Base-by-base conservation (phyloP, 2,329 filamentous ascomycete genomes). In the Neophaeococcomyces aloes region DNA sequence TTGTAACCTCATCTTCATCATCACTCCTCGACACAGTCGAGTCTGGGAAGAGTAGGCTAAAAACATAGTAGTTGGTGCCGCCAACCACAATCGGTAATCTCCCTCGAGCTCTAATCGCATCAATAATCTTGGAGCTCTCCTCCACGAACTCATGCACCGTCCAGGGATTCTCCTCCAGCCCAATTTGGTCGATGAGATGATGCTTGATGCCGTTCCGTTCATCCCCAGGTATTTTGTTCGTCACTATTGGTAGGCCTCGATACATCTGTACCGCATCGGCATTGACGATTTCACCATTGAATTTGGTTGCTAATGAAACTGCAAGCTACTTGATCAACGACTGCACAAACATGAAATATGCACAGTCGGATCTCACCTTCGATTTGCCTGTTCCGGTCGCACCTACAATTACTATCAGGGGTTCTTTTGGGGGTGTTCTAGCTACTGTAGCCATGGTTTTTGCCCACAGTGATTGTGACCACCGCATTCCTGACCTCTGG, bases 201-300 rank as follows among this genome's bases (percentile, higher is more conserved):
- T 98, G 91, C 3, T 83, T 82, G 8, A 98, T 71, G 7, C 82
- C 85, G 48, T 81, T 75, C 56, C 79, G 80, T 60, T 96, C 89
- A 15, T 78, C 72, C 1, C 59, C 41, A 0, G 84, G 77, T 46
- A 96, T 83, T 61, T 96, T 94, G 63, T 98, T 98, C 19, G 91
- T 98, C 54, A 96, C 89, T 51, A 96, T 81, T 4, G 91, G 87
- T 33, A 98, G 69, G 2, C 91, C 91, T 42, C 76, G 75, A 62
- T 98, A 98, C 66, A 98, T 79, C 61, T 98, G 91, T 87, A 98
- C 94, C 30, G 91, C 91, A 70, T 98, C 91, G 36, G 86, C 86
- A 60, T 98, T 98, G 66, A 98, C 87, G 41, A 98, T 76, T 63
- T 98, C 91, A 58, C 93, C 91, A 62, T 91, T 81, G 64, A 87